Percentiles rank a stretch among this genome's conserved stretches.
Evolutionary conservation across 148 eudicot genomes (phyloP).

Genomic region (Fagopyrum esculentum): DNA sequence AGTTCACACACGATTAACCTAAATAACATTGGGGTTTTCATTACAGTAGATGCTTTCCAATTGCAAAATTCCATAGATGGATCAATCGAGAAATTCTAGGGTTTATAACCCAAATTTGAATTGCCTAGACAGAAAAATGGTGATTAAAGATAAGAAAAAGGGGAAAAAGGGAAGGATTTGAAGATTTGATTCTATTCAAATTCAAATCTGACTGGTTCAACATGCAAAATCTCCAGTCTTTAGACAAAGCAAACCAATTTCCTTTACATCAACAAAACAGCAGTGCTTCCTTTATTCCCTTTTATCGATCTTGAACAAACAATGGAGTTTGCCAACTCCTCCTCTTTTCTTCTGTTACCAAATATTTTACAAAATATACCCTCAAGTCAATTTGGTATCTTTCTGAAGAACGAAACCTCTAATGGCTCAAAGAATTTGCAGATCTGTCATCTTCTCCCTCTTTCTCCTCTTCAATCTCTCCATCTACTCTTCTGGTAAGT

Average conservation of each 20-base stretch:
- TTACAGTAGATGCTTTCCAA: no score
- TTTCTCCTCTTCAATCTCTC: slow-evolving; percentile 24
- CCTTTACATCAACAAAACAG: not conserved
- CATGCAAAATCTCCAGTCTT: not conserved
- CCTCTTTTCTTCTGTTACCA: no score
- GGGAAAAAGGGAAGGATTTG: not conserved
- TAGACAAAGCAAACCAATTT: not conserved
- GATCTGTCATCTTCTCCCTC: slow-evolving; percentile 20
- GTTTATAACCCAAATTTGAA: no score
- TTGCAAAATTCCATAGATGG: no score
- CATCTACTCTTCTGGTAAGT: slow-evolving; percentile 47
- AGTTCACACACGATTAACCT: no score
- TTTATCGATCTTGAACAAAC: not conserved
- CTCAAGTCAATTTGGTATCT: not conserved
- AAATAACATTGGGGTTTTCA: no score
- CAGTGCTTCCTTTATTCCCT: not conserved
- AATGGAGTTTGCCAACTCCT: no score
- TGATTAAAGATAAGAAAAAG: not conserved
- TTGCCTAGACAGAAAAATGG: no score
- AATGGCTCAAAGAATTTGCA: slow-evolving; percentile 38
- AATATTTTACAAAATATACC: not conserved
- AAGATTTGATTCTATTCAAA: not conserved
- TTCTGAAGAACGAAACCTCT: no score
- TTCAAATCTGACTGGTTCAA: not conserved
- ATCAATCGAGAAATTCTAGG: no score